A percentile compares a stretch with the other conserved stretches of the same genome.
phyloP scores from a whole-genome alignment of 2,329 filamentous ascomycete species.

The Cryoendolithus antarcticus region DNA sequence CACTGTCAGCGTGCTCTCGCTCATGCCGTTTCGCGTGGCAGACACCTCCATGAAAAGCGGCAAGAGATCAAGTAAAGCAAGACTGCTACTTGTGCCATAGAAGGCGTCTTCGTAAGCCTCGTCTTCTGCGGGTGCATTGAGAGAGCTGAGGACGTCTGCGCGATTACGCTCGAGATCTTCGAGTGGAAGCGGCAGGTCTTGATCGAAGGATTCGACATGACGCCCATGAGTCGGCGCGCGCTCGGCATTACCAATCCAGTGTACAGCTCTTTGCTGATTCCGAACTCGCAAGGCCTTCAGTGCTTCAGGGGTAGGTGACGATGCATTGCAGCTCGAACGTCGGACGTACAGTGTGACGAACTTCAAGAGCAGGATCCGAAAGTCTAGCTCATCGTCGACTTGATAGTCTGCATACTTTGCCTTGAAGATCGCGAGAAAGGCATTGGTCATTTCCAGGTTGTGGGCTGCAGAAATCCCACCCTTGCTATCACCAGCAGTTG shows the following conservation, averaged over 20 bases:
- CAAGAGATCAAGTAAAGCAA: constrained; percentile 30
- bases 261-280: constrained; percentile 24
- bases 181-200: constrained; percentile 5
- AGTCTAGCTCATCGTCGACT: constrained; percentile 28
- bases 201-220: constrained; percentile 8
- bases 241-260: constrained; percentile 13
- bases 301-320: constrained; percentile 25
- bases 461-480: constrained; percentile 1
- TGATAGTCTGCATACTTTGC: constrained; percentile 24
- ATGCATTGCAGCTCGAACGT: constrained; percentile 26
- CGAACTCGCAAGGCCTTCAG: constrained; percentile 24
- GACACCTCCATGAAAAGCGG: constrained; percentile 38
- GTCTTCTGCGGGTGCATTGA: constrained; percentile 15
- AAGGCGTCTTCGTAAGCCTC: constrained; percentile 15
- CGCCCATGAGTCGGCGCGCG: constrained; percentile 8
- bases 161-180: constrained; percentile 5
- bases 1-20: constrained; percentile 23
- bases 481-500: background rate
- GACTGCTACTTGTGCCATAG: constrained; percentile 24
- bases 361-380: constrained; percentile 38
- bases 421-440: constrained; percentile 33
- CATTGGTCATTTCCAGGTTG: constrained; percentile 20
- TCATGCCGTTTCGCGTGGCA: constrained; percentile 21
- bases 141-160: constrained; percentile 10
- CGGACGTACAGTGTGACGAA: constrained; percentile 34